These are phyloP conservation scores for Xylaria multiplex DNA, from an alignment of 2,329 filamentous ascomycete genomes.

Conservation along the genomic window DNA sequence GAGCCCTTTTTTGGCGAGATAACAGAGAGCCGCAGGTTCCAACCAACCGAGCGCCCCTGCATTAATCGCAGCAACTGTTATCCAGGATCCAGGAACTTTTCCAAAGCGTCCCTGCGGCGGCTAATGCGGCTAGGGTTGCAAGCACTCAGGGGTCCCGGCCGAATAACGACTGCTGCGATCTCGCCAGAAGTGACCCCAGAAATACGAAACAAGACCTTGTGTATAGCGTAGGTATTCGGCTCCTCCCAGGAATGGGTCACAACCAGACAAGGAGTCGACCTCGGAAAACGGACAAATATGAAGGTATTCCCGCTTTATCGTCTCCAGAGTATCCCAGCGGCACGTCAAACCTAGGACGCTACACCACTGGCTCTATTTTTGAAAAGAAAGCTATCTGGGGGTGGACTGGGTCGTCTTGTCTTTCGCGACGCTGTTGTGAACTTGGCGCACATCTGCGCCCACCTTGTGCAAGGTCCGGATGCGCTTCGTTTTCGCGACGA, in stretches of 20 bases:
- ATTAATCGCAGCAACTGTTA: constrained; percentile 33
- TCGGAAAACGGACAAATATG: constrained; percentile 26
- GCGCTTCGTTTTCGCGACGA: constrained; percentile 30
- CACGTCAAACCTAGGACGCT: constrained; percentile 30
- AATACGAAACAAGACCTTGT: constrained; percentile 29
- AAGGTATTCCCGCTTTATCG: constrained; percentile 22
- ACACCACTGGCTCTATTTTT: constrained; percentile 30
- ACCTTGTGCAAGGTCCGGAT: constrained; percentile 24
- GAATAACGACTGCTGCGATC: constrained; percentile 25
- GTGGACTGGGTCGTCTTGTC: not conserved
- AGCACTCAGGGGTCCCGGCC: constrained; percentile 31
- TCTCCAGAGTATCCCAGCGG: constrained; percentile 27
- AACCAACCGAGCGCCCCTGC: constrained; percentile 29
- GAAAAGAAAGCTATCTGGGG: constrained; percentile 7
- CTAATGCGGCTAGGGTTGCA: constrained; percentile 37
- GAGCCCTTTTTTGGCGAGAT: constrained; percentile 14
- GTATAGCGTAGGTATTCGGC: constrained; percentile 7
- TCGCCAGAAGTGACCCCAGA: constrained; percentile 29
- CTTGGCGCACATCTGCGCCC: constrained; percentile 24
- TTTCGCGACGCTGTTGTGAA: constrained; percentile 22
- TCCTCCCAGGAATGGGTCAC: not conserved
- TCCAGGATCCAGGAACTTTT: constrained; percentile 35
- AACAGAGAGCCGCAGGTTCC: constrained; percentile 34
- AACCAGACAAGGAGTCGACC: constrained; percentile 1
- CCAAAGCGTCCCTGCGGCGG: constrained; percentile 33